phyloP scores from a whole-genome alignment of 768 basidiomycete species.

The Lactifluus piperatus region DNA sequence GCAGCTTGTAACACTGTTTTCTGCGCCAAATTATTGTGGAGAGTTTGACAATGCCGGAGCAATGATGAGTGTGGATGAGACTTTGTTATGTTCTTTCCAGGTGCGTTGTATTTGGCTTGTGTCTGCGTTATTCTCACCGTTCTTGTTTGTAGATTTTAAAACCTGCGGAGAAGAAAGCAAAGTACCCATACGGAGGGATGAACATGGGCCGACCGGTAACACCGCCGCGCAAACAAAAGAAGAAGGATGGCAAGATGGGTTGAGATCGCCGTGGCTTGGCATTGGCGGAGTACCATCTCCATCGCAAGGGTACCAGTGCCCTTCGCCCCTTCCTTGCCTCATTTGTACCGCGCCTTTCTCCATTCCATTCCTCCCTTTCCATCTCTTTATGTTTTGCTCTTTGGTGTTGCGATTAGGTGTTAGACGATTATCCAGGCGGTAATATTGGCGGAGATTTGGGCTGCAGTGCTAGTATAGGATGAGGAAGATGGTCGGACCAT shows the following conservation, averaged over 20 bases:
- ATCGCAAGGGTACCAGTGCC: neutral
- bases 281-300: slow-evolving; percentile 5
- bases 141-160: slow-evolving; percentile 70
- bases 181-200: slow-evolving; percentile 83
- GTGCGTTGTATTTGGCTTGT: slow-evolving; percentile 31
- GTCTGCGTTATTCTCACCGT: neutral
- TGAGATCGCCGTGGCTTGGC: slow-evolving; percentile 16
- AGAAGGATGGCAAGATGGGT: slow-evolving; percentile 77
- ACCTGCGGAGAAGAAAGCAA: slow-evolving; percentile 97
- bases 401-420: slow-evolving; percentile 18
- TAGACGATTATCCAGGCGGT: slow-evolving; percentile 18
- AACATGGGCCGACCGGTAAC: slow-evolving; percentile 86
- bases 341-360: slow-evolving; percentile 17
- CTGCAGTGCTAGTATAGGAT: slow-evolving; percentile 13
- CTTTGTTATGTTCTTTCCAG: slow-evolving; percentile 96
- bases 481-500: slow-evolving; percentile 10
- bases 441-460: slow-evolving; percentile 17
- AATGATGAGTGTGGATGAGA: slow-evolving; percentile 99
- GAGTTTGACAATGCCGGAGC: slow-evolving; percentile 99
- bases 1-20: slow-evolving; percentile 93
- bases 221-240: slow-evolving; percentile 95
- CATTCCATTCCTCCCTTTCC: slow-evolving; percentile 10
- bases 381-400: slow-evolving; percentile 16
- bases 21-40: slow-evolving; percentile 90
- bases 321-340: slow-evolving; percentile 6